Evolutionary conservation across 495 filamentous ascomycete species (phyloP).

Genomic region (Annulohypoxylon maeteangense): DNA sequence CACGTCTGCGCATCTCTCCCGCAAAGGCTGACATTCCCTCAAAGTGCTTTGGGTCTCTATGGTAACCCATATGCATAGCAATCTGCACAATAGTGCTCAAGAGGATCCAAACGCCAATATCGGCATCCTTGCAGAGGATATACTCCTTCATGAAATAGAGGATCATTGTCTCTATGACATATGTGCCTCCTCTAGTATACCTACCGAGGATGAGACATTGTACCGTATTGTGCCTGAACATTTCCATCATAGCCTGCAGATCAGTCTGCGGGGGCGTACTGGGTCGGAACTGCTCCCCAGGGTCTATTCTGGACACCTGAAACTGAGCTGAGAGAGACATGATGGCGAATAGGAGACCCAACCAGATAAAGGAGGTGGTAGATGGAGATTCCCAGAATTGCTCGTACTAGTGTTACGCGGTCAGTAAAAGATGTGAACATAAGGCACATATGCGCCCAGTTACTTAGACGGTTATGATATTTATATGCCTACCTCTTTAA

Average conservation of each 20-base stretch:
- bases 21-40: neutral
- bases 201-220: neutral
- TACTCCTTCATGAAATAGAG: neutral
- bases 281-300: neutral
- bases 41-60: neutral
- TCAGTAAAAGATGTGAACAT: neutral
- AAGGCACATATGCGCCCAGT: neutral
- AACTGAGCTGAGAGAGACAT: neutral
- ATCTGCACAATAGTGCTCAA: neutral
- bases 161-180: neutral
- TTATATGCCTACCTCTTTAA: neutral
- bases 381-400: neutral
- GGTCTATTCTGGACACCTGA: neutral
- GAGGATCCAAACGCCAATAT: neutral
- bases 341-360: neutral
- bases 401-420: neutral
- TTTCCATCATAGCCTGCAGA: neutral
- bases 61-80: neutral
- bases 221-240: neutral
- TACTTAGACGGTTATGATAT: neutral
- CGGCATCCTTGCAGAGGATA: neutral
- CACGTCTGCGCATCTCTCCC: neutral
- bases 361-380: neutral
- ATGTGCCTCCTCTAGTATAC: neutral
- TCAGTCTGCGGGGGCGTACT: neutral